Evolutionary conservation across 2,329 filamentous ascomycete species (phyloP).

Genomic region (Zymoseptoria pseudotritici): DNA sequence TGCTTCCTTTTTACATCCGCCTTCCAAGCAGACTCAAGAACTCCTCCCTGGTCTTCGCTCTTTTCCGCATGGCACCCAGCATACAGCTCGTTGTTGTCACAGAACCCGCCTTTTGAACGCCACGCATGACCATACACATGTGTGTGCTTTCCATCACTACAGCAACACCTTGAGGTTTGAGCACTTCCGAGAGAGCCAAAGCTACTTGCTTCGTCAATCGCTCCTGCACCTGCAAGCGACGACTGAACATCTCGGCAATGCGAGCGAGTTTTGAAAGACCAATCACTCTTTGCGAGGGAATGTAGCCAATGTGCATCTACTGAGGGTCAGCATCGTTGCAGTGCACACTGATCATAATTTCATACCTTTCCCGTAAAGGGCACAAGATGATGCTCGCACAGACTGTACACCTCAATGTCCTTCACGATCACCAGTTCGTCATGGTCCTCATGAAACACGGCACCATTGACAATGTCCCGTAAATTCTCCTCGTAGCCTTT

Average conservation of each 20-base stretch:
- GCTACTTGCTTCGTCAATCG: slow-evolving; percentile 93
- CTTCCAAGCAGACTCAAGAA: slow-evolving; percentile 65
- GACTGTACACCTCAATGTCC: slow-evolving; percentile 88
- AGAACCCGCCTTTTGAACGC: slow-evolving; percentile 84
- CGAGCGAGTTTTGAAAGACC: slow-evolving; percentile 92
- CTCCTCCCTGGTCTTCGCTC: slow-evolving; percentile 90
- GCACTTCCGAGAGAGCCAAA: slow-evolving; percentile 82
- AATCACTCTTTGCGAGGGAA: slow-evolving; percentile 82
- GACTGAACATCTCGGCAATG: slow-evolving; percentile 94
- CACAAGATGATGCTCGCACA: slow-evolving; percentile 96
- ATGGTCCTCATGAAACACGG: slow-evolving; percentile 93
- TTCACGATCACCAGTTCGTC: slow-evolving; percentile 97
- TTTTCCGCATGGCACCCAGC: slow-evolving; percentile 88
- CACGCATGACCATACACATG: slow-evolving; percentile 97
- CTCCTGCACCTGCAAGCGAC: slow-evolving; percentile 91
- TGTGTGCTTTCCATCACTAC: slow-evolving; percentile 97
- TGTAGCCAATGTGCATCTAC: slow-evolving; percentile 98
- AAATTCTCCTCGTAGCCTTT: slow-evolving; percentile 96
- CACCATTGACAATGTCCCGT: slow-evolving; percentile 81
- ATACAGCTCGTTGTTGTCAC: slow-evolving; percentile 95
- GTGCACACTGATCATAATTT: not conserved
- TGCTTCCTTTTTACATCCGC: slow-evolving; percentile 3
- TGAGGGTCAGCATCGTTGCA: not conserved
- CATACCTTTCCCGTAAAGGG: slow-evolving; percentile 87
- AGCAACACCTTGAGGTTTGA: slow-evolving; percentile 88